Evolutionary conservation across 2,329 filamentous ascomycete genomes (phyloP).

Genomic region (Chaetomium olivaceum): DNA sequence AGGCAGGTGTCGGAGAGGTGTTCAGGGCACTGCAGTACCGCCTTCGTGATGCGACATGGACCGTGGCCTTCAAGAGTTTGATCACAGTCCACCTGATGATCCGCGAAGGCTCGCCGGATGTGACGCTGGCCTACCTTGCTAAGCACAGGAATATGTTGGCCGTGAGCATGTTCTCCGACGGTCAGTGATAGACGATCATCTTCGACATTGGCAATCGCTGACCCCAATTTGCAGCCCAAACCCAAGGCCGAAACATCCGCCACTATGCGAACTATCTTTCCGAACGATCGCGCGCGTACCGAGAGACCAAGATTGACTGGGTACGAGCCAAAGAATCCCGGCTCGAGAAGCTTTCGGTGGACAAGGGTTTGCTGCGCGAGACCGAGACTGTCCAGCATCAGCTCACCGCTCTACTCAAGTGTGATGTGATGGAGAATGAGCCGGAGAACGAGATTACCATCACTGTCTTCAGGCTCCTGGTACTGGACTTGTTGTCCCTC

Average conservation of each 20-base stretch:
- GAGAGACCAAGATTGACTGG: conserved; percentile 85
- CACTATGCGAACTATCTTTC: conserved; percentile 87
- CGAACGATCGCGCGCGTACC: conserved; percentile 78
- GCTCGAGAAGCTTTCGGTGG: conserved; percentile 81
- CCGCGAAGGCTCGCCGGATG: conserved; percentile 85
- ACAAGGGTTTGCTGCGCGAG: conserved; percentile 89
- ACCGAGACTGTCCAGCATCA: conserved; percentile 89
- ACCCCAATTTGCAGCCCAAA: conserved; percentile 65
- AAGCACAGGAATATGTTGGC: conserved; percentile 81
- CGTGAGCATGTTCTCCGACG: conserved; percentile 89
- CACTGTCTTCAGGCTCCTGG: conserved; percentile 87
- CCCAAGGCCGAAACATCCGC: conserved; percentile 90
- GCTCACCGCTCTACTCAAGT: conserved; percentile 80
- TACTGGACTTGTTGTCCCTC: conserved; percentile 82
- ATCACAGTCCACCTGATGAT: conserved; percentile 98
- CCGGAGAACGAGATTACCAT: conserved; percentile 96
- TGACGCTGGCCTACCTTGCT: conserved; percentile 81
- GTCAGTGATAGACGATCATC: conserved; percentile 52
- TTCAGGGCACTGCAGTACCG: conserved; percentile 89
- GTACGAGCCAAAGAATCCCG: conserved; percentile 79
- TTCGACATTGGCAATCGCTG: conserved; percentile 15
- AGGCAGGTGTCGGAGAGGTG: conserved; percentile 92
- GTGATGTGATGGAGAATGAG: conserved; percentile 83
- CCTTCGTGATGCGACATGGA: conserved; percentile 95
- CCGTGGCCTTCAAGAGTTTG: conserved; percentile 96